Conservation (phyloP, 495 filamentous ascomycete species). For the Alectoria sarmentosa region DNA sequence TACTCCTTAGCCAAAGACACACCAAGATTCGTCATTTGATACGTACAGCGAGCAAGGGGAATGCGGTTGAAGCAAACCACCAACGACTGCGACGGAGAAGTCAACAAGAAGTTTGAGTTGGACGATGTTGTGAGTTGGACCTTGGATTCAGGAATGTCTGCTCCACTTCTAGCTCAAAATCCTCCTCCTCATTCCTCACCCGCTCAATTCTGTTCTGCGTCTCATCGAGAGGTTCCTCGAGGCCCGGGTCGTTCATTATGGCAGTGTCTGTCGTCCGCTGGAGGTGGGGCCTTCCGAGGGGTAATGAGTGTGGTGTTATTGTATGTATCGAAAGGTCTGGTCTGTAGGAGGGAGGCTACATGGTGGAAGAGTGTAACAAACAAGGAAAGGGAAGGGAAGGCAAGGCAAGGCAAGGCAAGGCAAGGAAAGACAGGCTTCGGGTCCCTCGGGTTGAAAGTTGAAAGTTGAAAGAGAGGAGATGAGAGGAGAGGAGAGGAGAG, state of each 20-base stretch:
- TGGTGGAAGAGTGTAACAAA: neutral
- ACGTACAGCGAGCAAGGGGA: constrained; percentile 63
- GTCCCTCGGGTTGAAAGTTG: no score
- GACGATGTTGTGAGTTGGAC: constrained; percentile 27
- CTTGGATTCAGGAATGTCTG: constrained; percentile 48
- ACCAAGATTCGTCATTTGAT: neutral
- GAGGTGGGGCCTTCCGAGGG: neutral
- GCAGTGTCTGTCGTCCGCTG: neutral
- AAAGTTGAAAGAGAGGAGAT: no score
- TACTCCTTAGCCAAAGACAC: neutral
- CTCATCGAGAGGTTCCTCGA: constrained; percentile 47
- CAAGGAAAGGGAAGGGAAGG: neutral
- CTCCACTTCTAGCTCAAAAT: constrained; percentile 32
- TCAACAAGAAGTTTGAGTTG: constrained; percentile 18
- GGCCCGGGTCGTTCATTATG: constrained; percentile 55
- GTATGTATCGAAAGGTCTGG: neutral
- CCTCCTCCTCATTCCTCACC: constrained; percentile 24
- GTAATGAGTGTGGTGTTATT: neutral
- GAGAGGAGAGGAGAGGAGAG: no score
- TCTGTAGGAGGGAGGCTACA: neutral
- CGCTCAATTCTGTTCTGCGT: constrained; percentile 43
- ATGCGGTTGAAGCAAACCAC: constrained; percentile 82
- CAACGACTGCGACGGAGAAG: constrained; percentile 48
- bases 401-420: no score
- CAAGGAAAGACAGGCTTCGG: neutral